Percentiles rank a stretch among this genome's conserved stretches.
phyloP scores from a whole-genome alignment of 306 rosid species.

The Corylus americana region DNA sequence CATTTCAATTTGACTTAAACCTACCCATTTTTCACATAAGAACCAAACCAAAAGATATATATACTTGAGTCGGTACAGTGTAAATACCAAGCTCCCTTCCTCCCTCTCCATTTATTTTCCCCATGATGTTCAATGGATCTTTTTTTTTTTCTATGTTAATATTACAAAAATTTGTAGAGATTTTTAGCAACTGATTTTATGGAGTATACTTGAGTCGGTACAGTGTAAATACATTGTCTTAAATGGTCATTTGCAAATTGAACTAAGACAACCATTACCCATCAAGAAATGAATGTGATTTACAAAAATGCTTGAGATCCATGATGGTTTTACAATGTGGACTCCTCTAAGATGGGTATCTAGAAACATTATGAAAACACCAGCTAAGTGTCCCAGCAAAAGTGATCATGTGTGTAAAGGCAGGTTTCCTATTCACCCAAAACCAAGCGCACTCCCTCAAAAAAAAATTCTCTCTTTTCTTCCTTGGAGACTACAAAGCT shows the following conservation, averaged over 20 bases:
- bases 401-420: not conserved
- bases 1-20: no score
- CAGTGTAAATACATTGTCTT: not conserved
- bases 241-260: not conserved
- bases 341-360: not conserved
- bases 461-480: not conserved
- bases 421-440: not conserved
- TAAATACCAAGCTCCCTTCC: no score
- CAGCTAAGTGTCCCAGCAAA: not conserved
- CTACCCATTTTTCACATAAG: no score
- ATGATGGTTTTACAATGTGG: not conserved
- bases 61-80: no score
- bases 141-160: not conserved
- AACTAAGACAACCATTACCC: not conserved
- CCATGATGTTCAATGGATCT: no score
- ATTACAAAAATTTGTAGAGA: not conserved
- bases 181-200: not conserved
- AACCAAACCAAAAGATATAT: no score
- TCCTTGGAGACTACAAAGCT: not conserved
- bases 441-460: not conserved
- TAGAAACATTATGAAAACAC: not conserved
- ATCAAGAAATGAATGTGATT: not conserved
- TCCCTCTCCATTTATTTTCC: no score
- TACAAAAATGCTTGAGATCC: conserved; percentile 2
- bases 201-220: not conserved